Base-by-base conservation (phyloP, 2,329 filamentous ascomycete genomes). In the Ustulina deusta region DNA sequence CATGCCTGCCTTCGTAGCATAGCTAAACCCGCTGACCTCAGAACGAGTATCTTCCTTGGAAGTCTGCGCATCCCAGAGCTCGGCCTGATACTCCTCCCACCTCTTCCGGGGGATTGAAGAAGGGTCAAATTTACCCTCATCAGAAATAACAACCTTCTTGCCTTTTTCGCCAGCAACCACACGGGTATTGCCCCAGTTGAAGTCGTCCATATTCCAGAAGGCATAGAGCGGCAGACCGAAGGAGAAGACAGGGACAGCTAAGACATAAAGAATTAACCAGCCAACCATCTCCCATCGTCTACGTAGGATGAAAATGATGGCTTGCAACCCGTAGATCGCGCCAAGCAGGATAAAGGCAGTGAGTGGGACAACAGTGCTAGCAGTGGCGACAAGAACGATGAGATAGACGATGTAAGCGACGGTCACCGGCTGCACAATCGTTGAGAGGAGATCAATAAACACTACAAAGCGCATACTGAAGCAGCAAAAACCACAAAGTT, bases 131-230 rank as follows among this genome's bases (percentile, higher is more conserved):
- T 97, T 97, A 84, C 96, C 96, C 83, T 99, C 96, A 79, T 99
- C 96, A 1, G 94, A 93, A 72, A 99, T 91, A 74, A 99, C 89
- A 69, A 98, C 84, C 85, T 97, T 95, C 79, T 93, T 91, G 71
- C 96, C 96, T 80, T 91, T 91, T 79, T 99, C 96, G 78, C 96
- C 96, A 7, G 93, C 96, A 71, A 99, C 94, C 65, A 99, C 89
- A 89, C 96, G 95, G 46, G 96, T 99, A 82, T 97, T 99, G 82
- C 96, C 96, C 96, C 96, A 99, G 75, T 92, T 93, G 88, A 99
- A 99, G 82, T 99, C 96, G 80, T 99, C 96, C 96, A 98, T 98
- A 83, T 97, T 89, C 96, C 96, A 99, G 87, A 99, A 99, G 57
- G 95, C 87, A 80, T 98, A 98, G 32, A 99, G 83, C 0, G 96